Percentiles rank a stretch among this genome's conserved stretches.
These are phyloP conservation scores for Patellaria atrata DNA, from an alignment of 495 filamentous ascomycete species.

Conservation along the genomic window DNA sequence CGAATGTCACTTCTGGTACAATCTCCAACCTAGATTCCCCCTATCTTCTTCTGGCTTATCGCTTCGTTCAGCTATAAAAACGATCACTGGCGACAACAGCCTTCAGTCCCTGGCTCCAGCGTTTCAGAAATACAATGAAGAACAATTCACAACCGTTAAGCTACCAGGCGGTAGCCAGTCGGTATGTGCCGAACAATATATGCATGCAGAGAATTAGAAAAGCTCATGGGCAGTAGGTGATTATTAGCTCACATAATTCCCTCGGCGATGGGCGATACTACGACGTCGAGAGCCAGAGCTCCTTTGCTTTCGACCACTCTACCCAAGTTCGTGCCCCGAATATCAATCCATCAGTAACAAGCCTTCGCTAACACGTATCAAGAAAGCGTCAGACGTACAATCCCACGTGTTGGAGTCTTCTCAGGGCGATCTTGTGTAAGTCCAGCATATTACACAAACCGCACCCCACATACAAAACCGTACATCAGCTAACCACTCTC, in stretches of 20 bases:
- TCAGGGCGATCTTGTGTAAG: constrained; percentile 67
- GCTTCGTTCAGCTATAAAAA: constrained; percentile 61
- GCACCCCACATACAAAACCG: neutral
- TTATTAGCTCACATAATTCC: constrained; percentile 74
- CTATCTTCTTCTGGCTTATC: neutral
- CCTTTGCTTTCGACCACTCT: constrained; percentile 74
- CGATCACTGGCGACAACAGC: constrained; percentile 57
- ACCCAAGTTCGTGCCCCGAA: constrained; percentile 44
- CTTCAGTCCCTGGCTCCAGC: constrained; percentile 60
- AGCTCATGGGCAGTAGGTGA: constrained; percentile 38
- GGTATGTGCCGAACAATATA: constrained; percentile 27
- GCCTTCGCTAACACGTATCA: constrained; percentile 3
- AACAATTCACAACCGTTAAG: constrained; percentile 78
- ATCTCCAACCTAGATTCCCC: constrained; percentile 2
- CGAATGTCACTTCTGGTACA: constrained; percentile 80
- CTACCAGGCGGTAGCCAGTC: constrained; percentile 70
- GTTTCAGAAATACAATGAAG: constrained; percentile 90
- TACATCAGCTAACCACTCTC: constrained; percentile 1
- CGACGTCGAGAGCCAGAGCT: constrained; percentile 71
- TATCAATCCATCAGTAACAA: neutral
- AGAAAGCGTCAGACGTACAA: constrained; percentile 76
- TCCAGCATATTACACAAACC: neutral
- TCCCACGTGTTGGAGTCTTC: constrained; percentile 66
- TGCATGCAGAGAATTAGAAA: neutral
- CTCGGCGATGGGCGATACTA: constrained; percentile 71